Base-by-base conservation (phyloP, 148 eudicot species). In the Mesembryanthemum crystallinum region DNA sequence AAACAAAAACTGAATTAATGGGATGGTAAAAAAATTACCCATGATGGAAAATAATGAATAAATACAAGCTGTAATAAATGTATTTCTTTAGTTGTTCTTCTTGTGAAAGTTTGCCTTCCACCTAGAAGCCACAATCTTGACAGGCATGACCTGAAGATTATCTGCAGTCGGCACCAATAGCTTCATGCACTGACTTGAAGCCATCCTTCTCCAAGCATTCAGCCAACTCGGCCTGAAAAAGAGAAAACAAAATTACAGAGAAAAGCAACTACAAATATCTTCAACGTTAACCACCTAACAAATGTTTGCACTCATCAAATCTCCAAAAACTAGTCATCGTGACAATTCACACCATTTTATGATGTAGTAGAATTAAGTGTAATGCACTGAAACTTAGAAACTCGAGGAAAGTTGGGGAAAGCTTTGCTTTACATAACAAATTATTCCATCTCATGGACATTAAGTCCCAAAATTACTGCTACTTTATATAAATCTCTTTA, bases 131-230 rank as follows among this genome's bases (percentile, higher is more conserved):
- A 21, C 2, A 7, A 30, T 14, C n/a, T 2, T 10, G n/a, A 27
- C 61, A 57, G 27, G 12, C 9, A 67, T 43, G 51, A 42, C 29
- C 30, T 15, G 42, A 32, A 33, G 15, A 51, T 64, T 85, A 91
- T 67, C 87, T 76, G 83, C 85, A 89, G 81, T 96, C 98, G 62
- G 97, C 98, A 61, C 99, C 99, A 61, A 96, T 83, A 61, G 97
- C 98, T 77, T 96, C 99, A n/a, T 87, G 64, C 12, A 92, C 69
- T 3, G 97, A 91, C 88, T 92, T 95, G 90, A 82, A 92, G 33
- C 99, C 99, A 76, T 92, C 98, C 82, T 86, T 92, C 79, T 90
- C 92, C 77, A 95, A 85, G 84, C 97, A 95, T 76, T 86, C 85
- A 10, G 98, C 98, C 77, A 95, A 84, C 81, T 95, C 99, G 63